Evolutionary conservation across 768 basidiomycete species (phyloP).

Genomic region (Neoboletus magnificus): DNA sequence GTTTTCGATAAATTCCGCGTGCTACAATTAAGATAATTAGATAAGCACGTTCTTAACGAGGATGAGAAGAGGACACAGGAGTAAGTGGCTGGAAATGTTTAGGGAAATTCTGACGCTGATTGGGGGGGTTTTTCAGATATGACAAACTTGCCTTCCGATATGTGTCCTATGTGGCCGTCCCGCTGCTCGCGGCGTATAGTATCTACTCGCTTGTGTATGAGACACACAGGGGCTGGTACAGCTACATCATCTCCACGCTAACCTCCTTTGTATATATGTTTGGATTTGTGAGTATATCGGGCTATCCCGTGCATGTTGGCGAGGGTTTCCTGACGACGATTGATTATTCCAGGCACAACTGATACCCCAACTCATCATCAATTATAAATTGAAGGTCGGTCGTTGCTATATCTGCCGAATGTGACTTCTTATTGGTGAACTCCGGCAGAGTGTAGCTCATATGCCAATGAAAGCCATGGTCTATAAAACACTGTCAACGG

Average conservation of each 20-base stretch:
- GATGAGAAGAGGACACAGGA: conserved; percentile 98
- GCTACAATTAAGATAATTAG: conserved; percentile 33
- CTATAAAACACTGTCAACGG: conserved; percentile 87
- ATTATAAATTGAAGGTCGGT: conserved; percentile 90
- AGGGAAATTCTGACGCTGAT: conserved; percentile 24
- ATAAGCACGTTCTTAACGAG: conserved; percentile 94
- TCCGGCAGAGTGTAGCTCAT: conserved; percentile 81
- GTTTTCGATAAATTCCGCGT: conserved; percentile 10
- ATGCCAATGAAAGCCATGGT: conserved; percentile 99
- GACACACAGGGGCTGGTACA: conserved; percentile 93
- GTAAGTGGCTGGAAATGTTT: conserved; percentile 41
- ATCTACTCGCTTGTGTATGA: conserved; percentile 79
- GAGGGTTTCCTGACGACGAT: conserved; percentile 11
- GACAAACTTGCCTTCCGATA: conserved; percentile 94
- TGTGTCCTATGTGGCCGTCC: conserved; percentile 87
- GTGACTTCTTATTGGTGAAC: conserved; percentile 3
- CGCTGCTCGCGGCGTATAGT: conserved; percentile 72
- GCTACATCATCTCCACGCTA: conserved; percentile 88
- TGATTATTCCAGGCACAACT: conserved; percentile 65
- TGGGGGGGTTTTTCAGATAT: conserved; percentile 47
- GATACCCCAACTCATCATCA: conserved; percentile 87
- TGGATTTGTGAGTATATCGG: conserved; percentile 76
- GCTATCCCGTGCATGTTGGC: neutral
- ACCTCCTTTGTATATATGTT: conserved; percentile 96
- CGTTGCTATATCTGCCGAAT: conserved; percentile 10